These are phyloP conservation scores for Pisolithus tinctorius DNA, from an alignment of 768 basidiomycete genomes.

Conservation along the genomic window DNA sequence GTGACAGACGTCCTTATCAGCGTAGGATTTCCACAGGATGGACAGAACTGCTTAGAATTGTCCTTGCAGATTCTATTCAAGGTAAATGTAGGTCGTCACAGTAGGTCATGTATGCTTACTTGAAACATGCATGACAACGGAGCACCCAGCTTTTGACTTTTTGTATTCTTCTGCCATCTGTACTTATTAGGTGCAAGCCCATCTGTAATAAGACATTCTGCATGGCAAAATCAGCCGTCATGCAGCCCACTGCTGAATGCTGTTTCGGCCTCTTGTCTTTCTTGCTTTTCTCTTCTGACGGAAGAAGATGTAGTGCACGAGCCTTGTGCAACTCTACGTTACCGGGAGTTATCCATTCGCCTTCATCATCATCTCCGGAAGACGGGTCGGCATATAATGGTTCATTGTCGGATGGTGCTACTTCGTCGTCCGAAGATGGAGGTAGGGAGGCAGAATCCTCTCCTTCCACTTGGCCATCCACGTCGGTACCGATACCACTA, in stretches of 20 bases:
- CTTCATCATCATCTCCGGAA: slow-evolving; percentile 75
- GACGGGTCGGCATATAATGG: slow-evolving; percentile 71
- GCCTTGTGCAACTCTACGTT: slow-evolving; percentile 87
- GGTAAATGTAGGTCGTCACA: neutral
- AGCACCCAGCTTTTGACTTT: slow-evolving; percentile 94
- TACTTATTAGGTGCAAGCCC: slow-evolving; percentile 82
- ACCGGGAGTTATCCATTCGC: slow-evolving; percentile 94
- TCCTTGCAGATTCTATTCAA: slow-evolving; percentile 85
- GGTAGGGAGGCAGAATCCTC: slow-evolving; percentile 13
- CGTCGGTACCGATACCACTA: slow-evolving; percentile 27
- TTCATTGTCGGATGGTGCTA: slow-evolving; percentile 1
- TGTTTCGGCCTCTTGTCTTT: slow-evolving; percentile 34
- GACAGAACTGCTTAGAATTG: slow-evolving; percentile 90
- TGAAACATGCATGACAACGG: slow-evolving; percentile 97
- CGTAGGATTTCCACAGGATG: slow-evolving; percentile 91
- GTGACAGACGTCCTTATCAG: slow-evolving; percentile 90
- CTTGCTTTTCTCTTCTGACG: slow-evolving; percentile 34
- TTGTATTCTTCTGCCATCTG: slow-evolving; percentile 85
- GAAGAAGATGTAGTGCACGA: slow-evolving; percentile 75
- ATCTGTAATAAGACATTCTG: slow-evolving; percentile 96
- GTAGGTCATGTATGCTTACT: slow-evolving; percentile 51
- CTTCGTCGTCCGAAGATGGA: neutral
- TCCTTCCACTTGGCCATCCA: slow-evolving; percentile 31
- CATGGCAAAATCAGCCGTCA: slow-evolving; percentile 99
- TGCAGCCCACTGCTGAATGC: slow-evolving; percentile 68